phyloP scores from a whole-genome alignment of 768 basidiomycete genomes.

The Boletus sensibilis region DNA sequence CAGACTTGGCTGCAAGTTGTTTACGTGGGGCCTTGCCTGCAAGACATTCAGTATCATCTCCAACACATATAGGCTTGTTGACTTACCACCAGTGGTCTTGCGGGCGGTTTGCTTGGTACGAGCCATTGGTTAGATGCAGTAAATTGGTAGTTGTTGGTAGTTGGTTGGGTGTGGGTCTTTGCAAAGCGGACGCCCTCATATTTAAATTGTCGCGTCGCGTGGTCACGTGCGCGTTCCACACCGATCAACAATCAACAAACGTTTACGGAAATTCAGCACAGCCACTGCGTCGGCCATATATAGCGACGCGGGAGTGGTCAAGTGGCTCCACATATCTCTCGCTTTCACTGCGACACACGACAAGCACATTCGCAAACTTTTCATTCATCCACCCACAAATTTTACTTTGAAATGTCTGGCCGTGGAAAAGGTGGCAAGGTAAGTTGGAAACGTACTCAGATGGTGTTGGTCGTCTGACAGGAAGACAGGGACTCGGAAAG shows the following conservation, averaged over 20 bases:
- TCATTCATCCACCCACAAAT: constrained; percentile 4
- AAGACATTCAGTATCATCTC: background rate
- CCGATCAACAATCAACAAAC: constrained; percentile 25
- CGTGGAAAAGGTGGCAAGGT: constrained; percentile 96
- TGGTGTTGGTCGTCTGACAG: background rate
- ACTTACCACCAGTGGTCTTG: constrained; percentile 72
- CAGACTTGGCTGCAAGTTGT: constrained; percentile 95
- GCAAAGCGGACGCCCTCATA: background rate
- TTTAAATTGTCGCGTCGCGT: constrained; percentile 29
- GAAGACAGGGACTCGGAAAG: constrained; percentile 82
- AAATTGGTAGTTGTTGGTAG: background rate
- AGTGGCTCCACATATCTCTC: constrained; percentile 1
- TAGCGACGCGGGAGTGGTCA: constrained; percentile 5
- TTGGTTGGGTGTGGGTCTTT: background rate
- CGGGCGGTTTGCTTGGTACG: constrained; percentile 77
- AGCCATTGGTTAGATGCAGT: constrained; percentile 61
- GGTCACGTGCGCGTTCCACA: constrained; percentile 28
- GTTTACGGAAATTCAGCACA: constrained; percentile 28
- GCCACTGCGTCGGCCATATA: constrained; percentile 26
- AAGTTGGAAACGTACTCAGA: constrained; percentile 3
- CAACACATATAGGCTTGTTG: background rate
- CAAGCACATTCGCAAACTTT: constrained; percentile 5
- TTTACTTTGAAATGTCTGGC: constrained; percentile 70
- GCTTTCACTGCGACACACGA: constrained; percentile 5
- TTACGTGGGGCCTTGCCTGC: constrained; percentile 88